Evolutionary conservation across 805 yeast species (phyloP), one percentile per base, ranked within the genome.

Genomic region (Lipomyces orientalis): DNA sequence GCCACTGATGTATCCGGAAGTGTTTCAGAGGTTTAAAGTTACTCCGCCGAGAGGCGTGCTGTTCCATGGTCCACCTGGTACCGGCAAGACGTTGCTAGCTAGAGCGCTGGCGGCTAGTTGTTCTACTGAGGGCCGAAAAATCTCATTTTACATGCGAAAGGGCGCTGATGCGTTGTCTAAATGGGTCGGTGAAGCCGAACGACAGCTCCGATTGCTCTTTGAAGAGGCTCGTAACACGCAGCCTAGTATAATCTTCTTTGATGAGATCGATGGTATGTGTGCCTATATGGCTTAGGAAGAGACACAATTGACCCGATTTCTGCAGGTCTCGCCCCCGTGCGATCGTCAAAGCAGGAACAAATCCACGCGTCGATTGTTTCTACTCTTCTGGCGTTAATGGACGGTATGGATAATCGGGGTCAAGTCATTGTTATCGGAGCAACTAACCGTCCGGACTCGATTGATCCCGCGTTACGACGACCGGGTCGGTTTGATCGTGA

Each of bases 181-280:
- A 80, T 95, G 99, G 99, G 98, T 95, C 2, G 99, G 99, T 75
- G 99, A 95, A 79, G 98, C 98, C 5, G 99, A 95, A 79, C 84
- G 99, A 72, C 98, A 95, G 77, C 81, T 95, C 69, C 82, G 99
- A 67, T 81, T 94, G 55, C 80, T 95, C 65, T 95, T 95, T 77
- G 98, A 95, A 79, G 98, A 95, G 79, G 99, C 99, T 0, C 90
- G 90, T 74, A 92, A 91, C 71, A 93, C 93, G 73, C 99, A 95
- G 79, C 99, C 99, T 1, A 87, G 97, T 7, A 94, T 95, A 65
- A 95, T 95, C 16, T 95, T 95, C 78, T 95, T 95, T 76, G 99
- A 95, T 81, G 99, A 95, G 81, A 94, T 95, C 68, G 99, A 95
- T 79, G 99, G 99, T 57, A 35, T 31, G 64, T 34, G 12, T 19